Conservation (phyloP, 495 filamentous ascomycete species). For the Apodospora peruviana region DNA sequence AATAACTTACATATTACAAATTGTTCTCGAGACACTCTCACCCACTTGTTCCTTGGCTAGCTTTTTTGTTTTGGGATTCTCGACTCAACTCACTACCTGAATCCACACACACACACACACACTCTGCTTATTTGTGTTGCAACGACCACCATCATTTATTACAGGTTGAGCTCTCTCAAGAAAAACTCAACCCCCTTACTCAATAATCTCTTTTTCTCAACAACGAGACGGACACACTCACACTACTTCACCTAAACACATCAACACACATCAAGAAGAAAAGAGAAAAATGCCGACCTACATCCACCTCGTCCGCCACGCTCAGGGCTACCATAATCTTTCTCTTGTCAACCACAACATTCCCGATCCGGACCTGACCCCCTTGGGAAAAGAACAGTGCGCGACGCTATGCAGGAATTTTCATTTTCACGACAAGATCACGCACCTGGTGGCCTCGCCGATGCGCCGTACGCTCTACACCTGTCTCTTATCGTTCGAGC, state of each 20-base stretch:
- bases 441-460: slow-evolving; percentile 74
- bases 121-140: too few species aligned
- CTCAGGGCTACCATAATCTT: slow-evolving; percentile 78
- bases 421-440: slow-evolving; percentile 57
- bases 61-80: too few species aligned
- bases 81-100: too few species aligned
- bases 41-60: too few species aligned
- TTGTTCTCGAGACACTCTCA: too few species aligned
- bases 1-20: not conserved
- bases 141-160: too few species aligned
- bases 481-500: slow-evolving; percentile 62
- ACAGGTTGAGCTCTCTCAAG: too few species aligned
- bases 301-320: slow-evolving; percentile 51
- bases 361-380: slow-evolving; percentile 73
- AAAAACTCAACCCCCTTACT: too few species aligned
- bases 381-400: slow-evolving; percentile 74
- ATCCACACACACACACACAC: too few species aligned
- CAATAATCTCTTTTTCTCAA: too few species aligned
- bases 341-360: slow-evolving; percentile 62
- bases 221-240: too few species aligned
- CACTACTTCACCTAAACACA: not conserved
- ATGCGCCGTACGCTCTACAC: slow-evolving; percentile 82
- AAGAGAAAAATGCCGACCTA: slow-evolving; percentile 31
- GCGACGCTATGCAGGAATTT: slow-evolving; percentile 53
- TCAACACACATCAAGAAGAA: not conserved